Conservation (phyloP, 495 filamentous ascomycete species). For the Penicillium arizonense region DNA sequence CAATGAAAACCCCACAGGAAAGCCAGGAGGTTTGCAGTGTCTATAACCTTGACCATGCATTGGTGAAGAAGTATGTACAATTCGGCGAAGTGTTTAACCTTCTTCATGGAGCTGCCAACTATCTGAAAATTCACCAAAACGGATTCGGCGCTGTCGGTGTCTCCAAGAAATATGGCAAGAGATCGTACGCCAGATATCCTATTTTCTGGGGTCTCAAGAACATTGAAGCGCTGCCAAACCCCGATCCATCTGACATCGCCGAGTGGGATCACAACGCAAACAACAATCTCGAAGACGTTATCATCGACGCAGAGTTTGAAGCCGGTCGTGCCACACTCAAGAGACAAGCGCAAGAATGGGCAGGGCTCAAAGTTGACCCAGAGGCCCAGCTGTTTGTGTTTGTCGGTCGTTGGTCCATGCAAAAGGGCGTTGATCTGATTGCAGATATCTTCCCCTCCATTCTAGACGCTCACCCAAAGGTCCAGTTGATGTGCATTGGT, state of each 20-base stretch:
- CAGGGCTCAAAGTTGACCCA: conserved; percentile 63
- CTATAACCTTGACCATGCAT: conserved; percentile 53
- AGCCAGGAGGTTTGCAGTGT: conserved; percentile 66
- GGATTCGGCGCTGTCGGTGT: conserved; percentile 78
- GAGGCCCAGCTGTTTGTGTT: conserved; percentile 74
- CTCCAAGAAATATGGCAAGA: conserved; percentile 71
- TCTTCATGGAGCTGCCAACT: conserved; percentile 69
- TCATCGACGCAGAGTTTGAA: conserved; percentile 59
- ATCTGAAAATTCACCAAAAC: conserved; percentile 70
- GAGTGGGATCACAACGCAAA: conserved; percentile 59
- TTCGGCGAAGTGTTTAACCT: conserved; percentile 71
- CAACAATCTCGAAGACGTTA: conserved; percentile 45
- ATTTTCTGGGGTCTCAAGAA: conserved; percentile 78
- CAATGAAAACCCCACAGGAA: conserved; percentile 66
- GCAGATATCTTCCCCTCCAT: conserved; percentile 74
- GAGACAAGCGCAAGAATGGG: conserved; percentile 74
- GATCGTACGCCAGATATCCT: conserved; percentile 72
- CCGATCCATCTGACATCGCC: conserved; percentile 70
- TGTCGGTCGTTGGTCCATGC: conserved; percentile 75
- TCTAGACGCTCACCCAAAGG: conserved; percentile 63
- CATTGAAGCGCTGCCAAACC: conserved; percentile 70
- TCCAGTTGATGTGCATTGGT: conserved; percentile 69
- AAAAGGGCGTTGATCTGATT: conserved; percentile 78
- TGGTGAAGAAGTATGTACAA: conserved; percentile 46
- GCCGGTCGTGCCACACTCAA: conserved; percentile 55